Conservation (phyloP, 2,329 filamentous ascomycete species). For the Cercospora beticola region DNA sequence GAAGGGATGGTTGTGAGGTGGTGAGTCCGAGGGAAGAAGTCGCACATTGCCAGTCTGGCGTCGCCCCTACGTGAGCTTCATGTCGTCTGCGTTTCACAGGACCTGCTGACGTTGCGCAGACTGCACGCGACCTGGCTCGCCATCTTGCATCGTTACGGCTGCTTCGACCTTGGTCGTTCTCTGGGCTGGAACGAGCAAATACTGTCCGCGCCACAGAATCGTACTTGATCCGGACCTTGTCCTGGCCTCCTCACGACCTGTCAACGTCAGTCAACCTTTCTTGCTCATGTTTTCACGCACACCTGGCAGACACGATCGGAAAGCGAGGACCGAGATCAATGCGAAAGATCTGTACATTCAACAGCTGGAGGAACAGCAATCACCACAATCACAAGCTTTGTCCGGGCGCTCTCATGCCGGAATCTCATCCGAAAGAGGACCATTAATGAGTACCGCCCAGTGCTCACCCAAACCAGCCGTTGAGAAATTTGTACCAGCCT, state of each 20-base stretch:
- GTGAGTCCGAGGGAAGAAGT: neutral
- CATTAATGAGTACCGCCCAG: slow-evolving; percentile 5
- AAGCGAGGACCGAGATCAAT: neutral
- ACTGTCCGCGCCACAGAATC: too few relatives aligned
- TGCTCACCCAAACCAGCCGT: slow-evolving; percentile 2
- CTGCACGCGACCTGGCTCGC: neutral
- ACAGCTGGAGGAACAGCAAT: neutral
- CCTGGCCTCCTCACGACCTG: too few relatives aligned
- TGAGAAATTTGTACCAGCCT: slow-evolving; percentile 6
- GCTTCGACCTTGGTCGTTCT: neutral
- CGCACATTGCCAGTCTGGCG: neutral
- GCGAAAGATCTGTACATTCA: neutral
- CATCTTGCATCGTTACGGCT: neutral
- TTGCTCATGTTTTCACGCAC: too few relatives aligned
- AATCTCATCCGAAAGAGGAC: slow-evolving; percentile 9
- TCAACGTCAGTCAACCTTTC: too few relatives aligned
- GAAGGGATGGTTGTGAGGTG: slow-evolving; percentile 10
- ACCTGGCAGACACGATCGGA: neutral
- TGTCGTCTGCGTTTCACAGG: neutral
- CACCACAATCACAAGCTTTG: neutral
- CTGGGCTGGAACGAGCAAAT: neutral
- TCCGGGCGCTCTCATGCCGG: neutral
- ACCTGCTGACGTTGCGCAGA: neutral
- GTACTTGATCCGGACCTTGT: too few relatives aligned
- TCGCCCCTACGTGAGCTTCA: neutral